Evolutionary conservation across 176 grass and related monocot species (phyloP).

Genomic region (Musa schizocarpa): DNA sequence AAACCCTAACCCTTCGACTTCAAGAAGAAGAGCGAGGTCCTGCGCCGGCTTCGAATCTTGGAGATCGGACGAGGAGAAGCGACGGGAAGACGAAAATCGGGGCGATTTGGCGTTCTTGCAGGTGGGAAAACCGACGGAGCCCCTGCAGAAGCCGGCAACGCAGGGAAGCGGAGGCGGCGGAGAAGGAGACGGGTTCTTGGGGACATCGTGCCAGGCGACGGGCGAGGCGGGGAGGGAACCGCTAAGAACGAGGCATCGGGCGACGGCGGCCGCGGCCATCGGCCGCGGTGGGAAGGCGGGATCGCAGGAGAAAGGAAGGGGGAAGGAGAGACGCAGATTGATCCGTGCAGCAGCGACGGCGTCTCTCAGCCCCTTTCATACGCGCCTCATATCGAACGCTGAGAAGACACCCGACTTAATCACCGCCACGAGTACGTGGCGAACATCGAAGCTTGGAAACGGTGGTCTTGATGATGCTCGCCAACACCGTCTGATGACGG

Average conservation of each 20-base stretch:
- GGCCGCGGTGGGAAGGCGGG: neutral
- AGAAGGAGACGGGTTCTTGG: neutral
- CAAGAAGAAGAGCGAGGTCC: slow-evolving; percentile 33
- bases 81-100: slow-evolving; percentile 5
- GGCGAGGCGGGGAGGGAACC: neutral
- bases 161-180: slow-evolving; percentile 3
- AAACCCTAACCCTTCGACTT: slow-evolving; percentile 47
- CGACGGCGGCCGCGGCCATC: slow-evolving; percentile 16
- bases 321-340: neutral
- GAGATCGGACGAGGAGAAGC: slow-evolving; percentile 19
- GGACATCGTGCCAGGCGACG: neutral
- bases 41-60: neutral
- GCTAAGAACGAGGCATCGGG: slow-evolving; percentile 13
- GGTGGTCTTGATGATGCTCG: no score
- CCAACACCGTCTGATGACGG: no score
- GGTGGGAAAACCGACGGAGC: neutral
- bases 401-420: neutral
- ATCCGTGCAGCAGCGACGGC: neutral
- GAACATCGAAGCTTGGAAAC: neutral
- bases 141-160: neutral
- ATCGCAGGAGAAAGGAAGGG: neutral
- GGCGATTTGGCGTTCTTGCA: neutral
- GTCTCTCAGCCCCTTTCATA: neutral
- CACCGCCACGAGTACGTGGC: neutral
- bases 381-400: neutral